Conservation (phyloP, 2,329 filamentous ascomycete genomes). For the Gyromitra esculenta region DNA sequence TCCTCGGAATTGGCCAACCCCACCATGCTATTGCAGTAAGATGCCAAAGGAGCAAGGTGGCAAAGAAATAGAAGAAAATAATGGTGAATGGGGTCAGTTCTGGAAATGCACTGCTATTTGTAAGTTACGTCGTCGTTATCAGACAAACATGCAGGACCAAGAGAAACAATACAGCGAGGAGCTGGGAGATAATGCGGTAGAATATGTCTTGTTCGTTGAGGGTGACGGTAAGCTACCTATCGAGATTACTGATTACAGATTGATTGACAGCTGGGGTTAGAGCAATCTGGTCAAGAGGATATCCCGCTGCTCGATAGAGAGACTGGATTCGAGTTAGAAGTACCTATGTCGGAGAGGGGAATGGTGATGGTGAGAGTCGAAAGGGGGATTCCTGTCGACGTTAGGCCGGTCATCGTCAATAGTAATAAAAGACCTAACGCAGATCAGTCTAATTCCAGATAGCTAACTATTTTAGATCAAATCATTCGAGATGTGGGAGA, state of each 20-base stretch:
- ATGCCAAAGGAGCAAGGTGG: background rate
- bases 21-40: conserved; percentile 31
- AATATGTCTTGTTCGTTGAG: conserved; percentile 35
- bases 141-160: conserved; percentile 6
- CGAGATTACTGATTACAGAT: background rate
- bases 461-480: conserved; percentile 9
- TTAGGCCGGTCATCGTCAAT: conserved; percentile 6
- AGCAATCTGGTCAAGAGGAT: background rate
- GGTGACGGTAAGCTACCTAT: conserved; percentile 16
- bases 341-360: conserved; percentile 16
- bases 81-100: conserved; percentile 20
- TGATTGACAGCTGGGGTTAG: conserved; percentile 1
- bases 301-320: conserved; percentile 25
- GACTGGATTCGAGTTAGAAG: background rate
- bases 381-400: conserved; percentile 20
- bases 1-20: background rate
- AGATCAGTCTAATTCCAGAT: background rate
- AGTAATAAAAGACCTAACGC: background rate
- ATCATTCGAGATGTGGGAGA: background rate
- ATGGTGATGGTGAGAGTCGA: conserved; percentile 29
- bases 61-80: background rate
- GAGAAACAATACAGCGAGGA: background rate
- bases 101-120: conserved; percentile 33
- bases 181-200: background rate
- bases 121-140: conserved; percentile 20